These are phyloP conservation scores for Paramecium biaurelia DNA, from an alignment of 73 alveolate genomes.

Conservation along the genomic window DNA sequence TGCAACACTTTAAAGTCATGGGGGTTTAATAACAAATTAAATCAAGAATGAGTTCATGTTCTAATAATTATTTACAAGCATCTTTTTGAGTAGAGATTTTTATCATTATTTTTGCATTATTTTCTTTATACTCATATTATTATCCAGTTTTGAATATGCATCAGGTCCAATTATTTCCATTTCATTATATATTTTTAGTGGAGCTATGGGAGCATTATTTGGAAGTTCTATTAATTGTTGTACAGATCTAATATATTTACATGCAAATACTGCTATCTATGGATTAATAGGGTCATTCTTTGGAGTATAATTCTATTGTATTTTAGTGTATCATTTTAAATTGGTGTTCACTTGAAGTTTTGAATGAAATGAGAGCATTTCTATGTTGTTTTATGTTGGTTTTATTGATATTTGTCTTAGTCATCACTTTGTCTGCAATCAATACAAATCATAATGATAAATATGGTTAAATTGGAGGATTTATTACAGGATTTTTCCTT, in stretches of 20 bases:
- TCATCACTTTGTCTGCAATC: background rate
- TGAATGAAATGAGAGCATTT: background rate
- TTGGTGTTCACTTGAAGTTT: background rate
- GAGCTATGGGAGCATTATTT: conserved; percentile 12
- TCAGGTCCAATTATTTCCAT: background rate
- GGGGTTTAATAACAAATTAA: background rate
- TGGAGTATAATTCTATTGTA: conserved; percentile 1
- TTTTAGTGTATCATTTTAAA: conserved; percentile 2
- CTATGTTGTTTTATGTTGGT: background rate
- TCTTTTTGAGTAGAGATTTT: background rate
- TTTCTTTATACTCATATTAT: background rate
- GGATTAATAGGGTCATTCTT: conserved; percentile 4
- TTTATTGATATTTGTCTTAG: background rate
- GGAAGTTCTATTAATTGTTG: conserved; percentile 32
- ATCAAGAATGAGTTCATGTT: background rate
- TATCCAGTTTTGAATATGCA: conserved; percentile 22
- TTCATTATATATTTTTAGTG: background rate
- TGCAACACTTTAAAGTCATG: background rate
- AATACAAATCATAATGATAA: background rate
- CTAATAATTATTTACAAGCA: background rate
- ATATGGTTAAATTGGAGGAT: conserved; percentile 26
- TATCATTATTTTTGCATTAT: background rate
- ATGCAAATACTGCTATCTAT: background rate
- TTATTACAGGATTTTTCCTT: background rate
- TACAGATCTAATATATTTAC: background rate